A percentile compares a stretch with the other conserved stretches of the same genome.
These are phyloP conservation scores for Amanita polypyramis DNA, from an alignment of 768 basidiomycete genomes.

Conservation along the genomic window DNA sequence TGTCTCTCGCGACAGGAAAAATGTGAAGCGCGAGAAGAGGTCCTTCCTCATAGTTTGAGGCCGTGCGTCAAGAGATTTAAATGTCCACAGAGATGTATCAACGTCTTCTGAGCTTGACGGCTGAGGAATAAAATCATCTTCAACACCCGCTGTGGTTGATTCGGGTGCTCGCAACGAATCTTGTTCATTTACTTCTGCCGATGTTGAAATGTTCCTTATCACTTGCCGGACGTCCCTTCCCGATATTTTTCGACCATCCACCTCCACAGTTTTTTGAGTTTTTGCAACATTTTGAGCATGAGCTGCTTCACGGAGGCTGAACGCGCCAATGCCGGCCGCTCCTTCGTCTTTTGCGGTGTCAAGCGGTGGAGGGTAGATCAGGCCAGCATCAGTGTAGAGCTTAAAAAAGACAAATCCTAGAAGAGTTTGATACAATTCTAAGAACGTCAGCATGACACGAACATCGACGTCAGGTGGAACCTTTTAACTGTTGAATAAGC, in stretches of 20 bases:
- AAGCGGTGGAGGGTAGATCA: conserved; percentile 92
- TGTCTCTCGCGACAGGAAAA: conserved; percentile 91
- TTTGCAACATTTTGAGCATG: conserved; percentile 28
- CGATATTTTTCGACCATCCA: conserved; percentile 34
- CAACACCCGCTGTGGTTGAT: conserved; percentile 22
- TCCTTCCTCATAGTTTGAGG: conserved; percentile 46
- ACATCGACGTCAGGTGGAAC: conserved; percentile 94
- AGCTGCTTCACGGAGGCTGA: conserved; percentile 53
- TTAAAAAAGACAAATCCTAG: conserved; percentile 96
- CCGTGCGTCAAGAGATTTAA: conserved; percentile 52
- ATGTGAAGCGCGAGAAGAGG: conserved; percentile 78
- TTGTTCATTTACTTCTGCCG: conserved; percentile 17
- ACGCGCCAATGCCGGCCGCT: conserved; percentile 83
- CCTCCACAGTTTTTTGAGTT: conserved; percentile 33
- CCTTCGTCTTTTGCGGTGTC: conserved; percentile 76
- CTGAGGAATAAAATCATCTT: conserved; percentile 64
- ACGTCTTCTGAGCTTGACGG: conserved; percentile 40
- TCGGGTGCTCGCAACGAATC: conserved; percentile 28
- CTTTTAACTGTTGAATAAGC: conserved; percentile 26
- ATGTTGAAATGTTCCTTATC: conserved; percentile 41
- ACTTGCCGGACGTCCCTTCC: conserved; percentile 48
- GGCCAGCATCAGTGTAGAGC: conserved; percentile 88
- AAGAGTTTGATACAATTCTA: conserved; percentile 95
- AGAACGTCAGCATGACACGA: conserved; percentile 94
- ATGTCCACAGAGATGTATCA: conserved; percentile 47